A percentile compares a stretch with the other conserved stretches of the same genome.
These are phyloP conservation scores for Penicillium cinerascens DNA, from an alignment of 495 filamentous ascomycete genomes.

Conservation along the genomic window DNA sequence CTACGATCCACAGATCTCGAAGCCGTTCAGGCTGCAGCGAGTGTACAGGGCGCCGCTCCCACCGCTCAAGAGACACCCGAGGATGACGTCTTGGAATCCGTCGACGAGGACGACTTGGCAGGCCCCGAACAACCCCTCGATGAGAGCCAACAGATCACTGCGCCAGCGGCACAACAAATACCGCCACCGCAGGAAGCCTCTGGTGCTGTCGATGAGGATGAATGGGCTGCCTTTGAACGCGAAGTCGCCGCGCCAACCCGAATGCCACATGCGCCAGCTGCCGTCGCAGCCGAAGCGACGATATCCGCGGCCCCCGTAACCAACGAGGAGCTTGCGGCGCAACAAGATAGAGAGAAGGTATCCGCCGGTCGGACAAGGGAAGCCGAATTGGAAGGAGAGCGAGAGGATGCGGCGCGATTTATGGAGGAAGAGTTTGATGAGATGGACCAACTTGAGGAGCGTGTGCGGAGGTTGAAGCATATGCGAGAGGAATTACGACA, in stretches of 20 bases:
- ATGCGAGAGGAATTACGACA: slow-evolving; percentile 58
- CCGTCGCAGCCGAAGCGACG: slow-evolving; percentile 39
- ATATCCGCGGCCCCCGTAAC: slow-evolving; percentile 69
- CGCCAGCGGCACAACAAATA: slow-evolving; percentile 8
- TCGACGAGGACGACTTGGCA: slow-evolving; percentile 27
- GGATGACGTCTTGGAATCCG: slow-evolving; percentile 25
- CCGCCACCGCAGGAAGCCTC: slow-evolving; percentile 13
- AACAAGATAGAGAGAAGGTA: slow-evolving; percentile 56
- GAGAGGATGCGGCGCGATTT: slow-evolving; percentile 76
- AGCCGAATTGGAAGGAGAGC: slow-evolving; percentile 71
- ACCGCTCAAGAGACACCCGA: slow-evolving; percentile 19
- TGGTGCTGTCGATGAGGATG: slow-evolving; percentile 65
- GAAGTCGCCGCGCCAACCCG: slow-evolving; percentile 63
- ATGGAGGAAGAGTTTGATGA: slow-evolving; percentile 89
- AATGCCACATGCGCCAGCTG: slow-evolving; percentile 30
- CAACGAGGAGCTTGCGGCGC: slow-evolving; percentile 68
- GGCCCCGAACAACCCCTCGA: slow-evolving; percentile 27
- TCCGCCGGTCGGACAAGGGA: slow-evolving; percentile 44
- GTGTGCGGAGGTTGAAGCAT: slow-evolving; percentile 73
- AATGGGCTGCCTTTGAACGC: slow-evolving; percentile 89
- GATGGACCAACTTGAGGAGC: slow-evolving; percentile 85
- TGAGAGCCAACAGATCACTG: slow-evolving; percentile 11
- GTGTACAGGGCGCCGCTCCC: slow-evolving; percentile 16
- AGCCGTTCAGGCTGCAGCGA: slow-evolving; percentile 23
- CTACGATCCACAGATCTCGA: slow-evolving; percentile 34